Evolutionary conservation across 352 stramenopile species (phyloP).

Genomic region (Elongisporangium senticosum): DNA sequence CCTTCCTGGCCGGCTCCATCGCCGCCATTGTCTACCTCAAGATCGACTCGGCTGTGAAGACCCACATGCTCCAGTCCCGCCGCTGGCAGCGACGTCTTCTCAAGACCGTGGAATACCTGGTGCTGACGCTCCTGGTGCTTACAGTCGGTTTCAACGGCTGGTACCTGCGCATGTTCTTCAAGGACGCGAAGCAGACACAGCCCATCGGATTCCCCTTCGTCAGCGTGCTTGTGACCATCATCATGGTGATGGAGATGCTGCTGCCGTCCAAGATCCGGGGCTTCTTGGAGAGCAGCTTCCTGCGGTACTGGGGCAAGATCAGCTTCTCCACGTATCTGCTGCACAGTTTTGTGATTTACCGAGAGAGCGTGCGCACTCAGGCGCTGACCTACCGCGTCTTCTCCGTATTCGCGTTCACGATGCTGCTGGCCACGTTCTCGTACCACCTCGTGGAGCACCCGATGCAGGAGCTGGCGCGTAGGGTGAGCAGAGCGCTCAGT

Average conservation of each 20-base stretch:
- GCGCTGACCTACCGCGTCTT: constrained; percentile 12
- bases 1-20: constrained; percentile 32
- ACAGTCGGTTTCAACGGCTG: no score
- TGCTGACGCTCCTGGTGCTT: no score
- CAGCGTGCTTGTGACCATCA: constrained; percentile 15
- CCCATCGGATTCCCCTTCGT: constrained; percentile 19
- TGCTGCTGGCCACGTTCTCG: constrained; percentile 15
- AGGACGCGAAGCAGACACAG: no score
- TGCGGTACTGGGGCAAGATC: constrained; percentile 36
- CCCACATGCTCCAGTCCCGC: constrained; percentile 11
- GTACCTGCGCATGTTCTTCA: no score
- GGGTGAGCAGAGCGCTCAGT: constrained; percentile 22
- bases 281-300: constrained; percentile 31
- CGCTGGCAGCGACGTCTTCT: neutral
- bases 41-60: constrained; percentile 13
- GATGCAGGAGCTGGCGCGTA: constrained; percentile 19
- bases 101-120: no score
- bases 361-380: no score
- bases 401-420: constrained; percentile 20
- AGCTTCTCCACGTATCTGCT: constrained; percentile 45
- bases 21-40: constrained; percentile 23
- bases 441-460: constrained; percentile 25
- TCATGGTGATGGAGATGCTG: constrained; percentile 34
- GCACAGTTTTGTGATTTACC: constrained; percentile 30
- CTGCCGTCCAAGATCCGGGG: constrained; percentile 20